phyloP scores from a whole-genome alignment of 2,329 filamentous ascomycete species.

The Colletotrichum camelliae region DNA sequence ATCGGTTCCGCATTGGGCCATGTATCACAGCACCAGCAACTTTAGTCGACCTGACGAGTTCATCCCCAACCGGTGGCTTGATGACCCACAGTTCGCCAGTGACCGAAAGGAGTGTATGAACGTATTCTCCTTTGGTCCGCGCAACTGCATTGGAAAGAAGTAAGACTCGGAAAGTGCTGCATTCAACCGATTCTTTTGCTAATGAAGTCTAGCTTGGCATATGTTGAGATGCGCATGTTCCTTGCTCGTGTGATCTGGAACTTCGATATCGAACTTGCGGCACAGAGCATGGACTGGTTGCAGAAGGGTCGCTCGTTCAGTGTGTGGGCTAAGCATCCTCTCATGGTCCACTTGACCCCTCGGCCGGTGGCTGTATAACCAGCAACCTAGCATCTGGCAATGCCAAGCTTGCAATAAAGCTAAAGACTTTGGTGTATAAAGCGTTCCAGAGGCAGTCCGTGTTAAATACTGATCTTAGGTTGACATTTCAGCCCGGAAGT shows the following conservation, averaged over 20 bases:
- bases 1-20: neutral
- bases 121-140: slow-evolving; percentile 51
- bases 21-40: neutral
- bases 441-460: neutral
- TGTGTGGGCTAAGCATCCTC: neutral
- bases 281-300: neutral
- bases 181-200: neutral
- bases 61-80: neutral
- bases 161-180: slow-evolving; percentile 29
- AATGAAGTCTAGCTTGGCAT: neutral
- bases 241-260: neutral
- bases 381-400: neutral
- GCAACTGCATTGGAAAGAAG: slow-evolving; percentile 56
- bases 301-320: neutral
- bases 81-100: neutral
- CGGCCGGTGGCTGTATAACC: neutral
- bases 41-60: neutral
- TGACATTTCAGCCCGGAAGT: neutral
- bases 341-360: neutral
- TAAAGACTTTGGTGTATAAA: neutral
- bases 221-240: neutral
- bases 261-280: neutral
- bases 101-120: slow-evolving; percentile 47
- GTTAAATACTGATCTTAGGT: neutral
- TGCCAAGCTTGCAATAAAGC: neutral